phyloP scores from a whole-genome alignment of 345 rosid genomes.

The Sisymbrium altissimum region DNA sequence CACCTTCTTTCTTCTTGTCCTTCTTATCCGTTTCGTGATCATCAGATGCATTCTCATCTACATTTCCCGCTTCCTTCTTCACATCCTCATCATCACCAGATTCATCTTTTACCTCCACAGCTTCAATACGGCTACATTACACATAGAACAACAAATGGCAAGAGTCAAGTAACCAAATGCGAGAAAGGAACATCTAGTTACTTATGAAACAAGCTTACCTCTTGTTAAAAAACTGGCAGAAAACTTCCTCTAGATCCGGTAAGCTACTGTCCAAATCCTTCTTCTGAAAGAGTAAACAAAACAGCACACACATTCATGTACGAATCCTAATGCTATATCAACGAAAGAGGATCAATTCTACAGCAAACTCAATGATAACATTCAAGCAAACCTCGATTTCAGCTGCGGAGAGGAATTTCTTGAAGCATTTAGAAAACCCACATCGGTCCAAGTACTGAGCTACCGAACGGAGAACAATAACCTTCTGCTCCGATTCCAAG shows the following conservation, averaged over 20 bases:
- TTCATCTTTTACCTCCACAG: background rate
- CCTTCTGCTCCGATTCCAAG: conserved; percentile 37
- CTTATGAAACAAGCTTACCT: conserved; percentile 33
- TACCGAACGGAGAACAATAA: conserved; percentile 46
- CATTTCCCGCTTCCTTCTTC: background rate
- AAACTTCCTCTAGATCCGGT: conserved; percentile 60
- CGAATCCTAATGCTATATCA: background rate
- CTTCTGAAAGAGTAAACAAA: conserved; percentile 41
- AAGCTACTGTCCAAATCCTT: conserved; percentile 35
- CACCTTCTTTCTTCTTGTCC: background rate
- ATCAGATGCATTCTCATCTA: conserved; percentile 1
- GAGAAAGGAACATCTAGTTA: background rate
- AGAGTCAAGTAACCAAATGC: background rate
- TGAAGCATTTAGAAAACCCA: conserved; percentile 65
- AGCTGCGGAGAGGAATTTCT: conserved; percentile 67
- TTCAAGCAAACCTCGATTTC: conserved; percentile 52
- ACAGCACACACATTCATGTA: background rate
- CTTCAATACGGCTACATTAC: conserved; percentile 6
- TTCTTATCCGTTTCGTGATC: background rate
- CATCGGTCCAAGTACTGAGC: conserved; percentile 53
- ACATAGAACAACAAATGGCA: background rate
- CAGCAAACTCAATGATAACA: background rate
- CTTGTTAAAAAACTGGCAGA: conserved; percentile 43
- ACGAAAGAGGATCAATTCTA: background rate
- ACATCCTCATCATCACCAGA: background rate